Base-by-base conservation (phyloP, 352 stramenopile genomes). In the Globisporangium cystogenes region DNA sequence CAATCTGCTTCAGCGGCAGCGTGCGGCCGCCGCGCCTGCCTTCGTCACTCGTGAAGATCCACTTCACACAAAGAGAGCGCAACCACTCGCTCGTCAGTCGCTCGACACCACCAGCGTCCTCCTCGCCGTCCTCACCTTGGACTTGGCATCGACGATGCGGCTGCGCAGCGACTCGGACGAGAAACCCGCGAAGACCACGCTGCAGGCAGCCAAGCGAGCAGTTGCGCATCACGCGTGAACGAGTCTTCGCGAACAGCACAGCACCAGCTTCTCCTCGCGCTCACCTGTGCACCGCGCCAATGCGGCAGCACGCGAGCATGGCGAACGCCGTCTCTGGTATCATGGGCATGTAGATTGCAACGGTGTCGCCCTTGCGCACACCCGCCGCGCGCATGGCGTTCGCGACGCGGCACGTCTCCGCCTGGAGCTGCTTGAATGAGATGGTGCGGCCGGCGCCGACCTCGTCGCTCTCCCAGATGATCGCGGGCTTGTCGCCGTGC, bases 331-430 rank as follows among this genome's bases (percentile, higher is more conserved):
- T 74, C 68, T 99, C 96, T 7, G 96, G 96, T 44, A 99, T 97
- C 97, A 99, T 99, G 35, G 97, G 97, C 96, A 98, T 97, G 72
- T 98, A 98, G 40, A 98, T 74, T n/a, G 88, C 96, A 7, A 98
- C 91, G 23, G 90, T 76, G 79, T 98, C 90, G 1, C 91, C 91
- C 57, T 93, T 65, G n/a, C 52, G 55, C 12, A 77, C 57, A 24
- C 91, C 90, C 33, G 64, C 67, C 11, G 61, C 53, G 39, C 86
- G 80, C 36, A 98, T 70, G 27, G 88, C 89, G 70, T 98, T 98
- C 20, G 95, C 91, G 63, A 98, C 90, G 27, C 90, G 67, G 53
- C 73, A 97, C 8, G 97, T 91, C 51, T 96, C 85, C 16, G 69
- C 62, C 24, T 95, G 76, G 26, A 99, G 59, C 54, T 99, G 86